Evolutionary conservation across 1,284 basidiomycete species (phyloP).

Genomic region (Tilletia setariae): DNA sequence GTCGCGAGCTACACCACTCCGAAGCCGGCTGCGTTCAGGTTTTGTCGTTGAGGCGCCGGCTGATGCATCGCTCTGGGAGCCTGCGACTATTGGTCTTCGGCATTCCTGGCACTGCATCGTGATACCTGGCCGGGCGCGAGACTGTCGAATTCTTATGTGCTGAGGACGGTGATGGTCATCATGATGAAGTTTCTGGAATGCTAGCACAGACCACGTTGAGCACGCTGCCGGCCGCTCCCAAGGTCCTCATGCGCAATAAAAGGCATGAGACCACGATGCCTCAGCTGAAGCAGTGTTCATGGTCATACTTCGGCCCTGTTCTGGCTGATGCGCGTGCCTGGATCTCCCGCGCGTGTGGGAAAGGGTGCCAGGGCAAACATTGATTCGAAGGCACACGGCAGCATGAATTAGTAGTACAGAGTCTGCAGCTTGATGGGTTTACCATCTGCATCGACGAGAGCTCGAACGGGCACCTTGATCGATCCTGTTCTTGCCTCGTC

Average conservation of each 20-base stretch:
- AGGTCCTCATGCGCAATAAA: no score
- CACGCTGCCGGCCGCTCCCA: no score
- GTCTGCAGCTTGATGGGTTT: not conserved
- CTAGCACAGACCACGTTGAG: no score
- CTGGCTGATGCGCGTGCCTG: no score
- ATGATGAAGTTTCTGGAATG: no score
- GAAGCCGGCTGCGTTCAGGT: not conserved
- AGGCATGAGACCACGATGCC: no score
- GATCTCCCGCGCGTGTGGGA: no score
- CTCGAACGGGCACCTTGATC: conserved; percentile 6
- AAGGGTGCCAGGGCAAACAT: not conserved
- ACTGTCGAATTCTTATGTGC: no score
- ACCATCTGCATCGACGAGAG: conserved; percentile 1
- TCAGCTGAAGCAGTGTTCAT: no score
- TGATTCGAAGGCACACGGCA: not conserved
- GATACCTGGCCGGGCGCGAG: no score
- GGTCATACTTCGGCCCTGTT: no score
- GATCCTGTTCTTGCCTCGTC: conserved; percentile 15
- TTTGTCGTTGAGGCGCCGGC: not conserved
- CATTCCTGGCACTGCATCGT: conserved; percentile 14
- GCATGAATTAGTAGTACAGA: not conserved
- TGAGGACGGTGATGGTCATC: no score
- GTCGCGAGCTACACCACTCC: not conserved
- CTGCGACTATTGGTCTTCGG: not conserved
- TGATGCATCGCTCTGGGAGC: not conserved